Percentiles rank a stretch among this genome's conserved stretches.
Evolutionary conservation across 2,329 filamentous ascomycete genomes (phyloP).

Genomic region (Arthrobotrys musiformis): DNA sequence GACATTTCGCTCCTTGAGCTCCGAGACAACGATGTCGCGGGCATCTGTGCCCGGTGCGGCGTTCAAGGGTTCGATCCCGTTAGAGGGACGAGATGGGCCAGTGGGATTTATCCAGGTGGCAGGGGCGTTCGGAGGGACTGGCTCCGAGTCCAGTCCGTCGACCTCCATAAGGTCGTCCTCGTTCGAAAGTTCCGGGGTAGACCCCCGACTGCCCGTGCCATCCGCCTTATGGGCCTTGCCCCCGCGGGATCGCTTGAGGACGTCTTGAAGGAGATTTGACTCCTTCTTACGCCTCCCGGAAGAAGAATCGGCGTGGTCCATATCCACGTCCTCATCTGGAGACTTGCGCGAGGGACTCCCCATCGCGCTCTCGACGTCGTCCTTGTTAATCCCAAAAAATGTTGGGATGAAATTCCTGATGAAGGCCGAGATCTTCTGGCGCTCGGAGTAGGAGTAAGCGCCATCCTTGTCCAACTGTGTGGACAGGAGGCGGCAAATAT

Average conservation of each 20-base stretch:
- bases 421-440: constrained; percentile 78
- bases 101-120: constrained; percentile 73
- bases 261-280: constrained; percentile 81
- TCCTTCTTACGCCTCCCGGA: constrained; percentile 77
- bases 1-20: constrained; percentile 64
- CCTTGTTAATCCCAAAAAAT: constrained; percentile 80
- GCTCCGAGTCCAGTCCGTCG: constrained; percentile 63
- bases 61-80: constrained; percentile 69
- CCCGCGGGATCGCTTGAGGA: constrained; percentile 80
- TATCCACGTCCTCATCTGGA: constrained; percentile 74
- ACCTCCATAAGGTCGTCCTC: constrained; percentile 76
- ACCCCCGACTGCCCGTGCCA: constrained; percentile 84
- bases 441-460: constrained; percentile 71
- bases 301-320: constrained; percentile 73
- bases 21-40: constrained; percentile 82
- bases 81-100: constrained; percentile 68
- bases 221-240: constrained; percentile 74
- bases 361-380: constrained; percentile 74
- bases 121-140: constrained; percentile 65
- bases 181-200: constrained; percentile 84
- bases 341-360: constrained; percentile 76
- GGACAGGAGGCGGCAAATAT: constrained; percentile 66
- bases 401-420: constrained; percentile 79
- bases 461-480: constrained; percentile 67
- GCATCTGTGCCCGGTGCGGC: constrained; percentile 74